phyloP scores from a whole-genome alignment of 768 basidiomycete genomes.

The Amanita subjunquillea region DNA sequence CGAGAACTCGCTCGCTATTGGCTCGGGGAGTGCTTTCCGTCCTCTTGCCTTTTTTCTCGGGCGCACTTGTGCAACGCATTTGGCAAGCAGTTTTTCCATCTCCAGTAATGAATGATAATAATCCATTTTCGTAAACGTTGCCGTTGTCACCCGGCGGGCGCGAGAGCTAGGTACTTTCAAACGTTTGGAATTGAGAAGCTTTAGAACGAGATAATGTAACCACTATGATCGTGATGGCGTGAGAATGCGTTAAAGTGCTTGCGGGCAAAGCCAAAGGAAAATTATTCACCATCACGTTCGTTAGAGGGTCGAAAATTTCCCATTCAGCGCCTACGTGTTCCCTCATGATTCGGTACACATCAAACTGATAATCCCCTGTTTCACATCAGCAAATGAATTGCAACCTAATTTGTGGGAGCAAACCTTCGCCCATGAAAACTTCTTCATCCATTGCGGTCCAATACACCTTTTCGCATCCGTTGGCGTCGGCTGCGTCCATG shows the following conservation, averaged over 20 bases:
- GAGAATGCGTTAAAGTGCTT: background rate
- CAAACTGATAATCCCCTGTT: constrained; percentile 86
- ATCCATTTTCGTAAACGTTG: constrained; percentile 49
- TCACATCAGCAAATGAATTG: background rate
- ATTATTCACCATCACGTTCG: constrained; percentile 80
- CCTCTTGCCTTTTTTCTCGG: constrained; percentile 23
- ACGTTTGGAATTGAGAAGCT: constrained; percentile 62
- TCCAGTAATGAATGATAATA: constrained; percentile 64
- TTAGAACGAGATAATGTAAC: constrained; percentile 75
- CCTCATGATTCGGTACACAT: constrained; percentile 87
- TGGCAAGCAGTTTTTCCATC: constrained; percentile 47
- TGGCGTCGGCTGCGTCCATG: constrained; percentile 50
- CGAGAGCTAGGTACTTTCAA: constrained; percentile 38
- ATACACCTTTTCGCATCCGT: constrained; percentile 36
- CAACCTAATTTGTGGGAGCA: constrained; percentile 3
- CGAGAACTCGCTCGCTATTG: constrained; percentile 18
- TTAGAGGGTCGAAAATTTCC: constrained; percentile 70
- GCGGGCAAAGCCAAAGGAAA: background rate
- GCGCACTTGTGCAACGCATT: constrained; percentile 28
- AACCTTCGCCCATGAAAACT: constrained; percentile 87
- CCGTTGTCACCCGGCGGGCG: background rate
- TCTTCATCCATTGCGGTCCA: constrained; percentile 85
- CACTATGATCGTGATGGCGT: constrained; percentile 42
- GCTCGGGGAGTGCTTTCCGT: constrained; percentile 17
- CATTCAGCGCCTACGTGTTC: constrained; percentile 50